phyloP scores from a whole-genome alignment of 2,329 filamentous ascomycete species.

The Scorias spongiosa region DNA sequence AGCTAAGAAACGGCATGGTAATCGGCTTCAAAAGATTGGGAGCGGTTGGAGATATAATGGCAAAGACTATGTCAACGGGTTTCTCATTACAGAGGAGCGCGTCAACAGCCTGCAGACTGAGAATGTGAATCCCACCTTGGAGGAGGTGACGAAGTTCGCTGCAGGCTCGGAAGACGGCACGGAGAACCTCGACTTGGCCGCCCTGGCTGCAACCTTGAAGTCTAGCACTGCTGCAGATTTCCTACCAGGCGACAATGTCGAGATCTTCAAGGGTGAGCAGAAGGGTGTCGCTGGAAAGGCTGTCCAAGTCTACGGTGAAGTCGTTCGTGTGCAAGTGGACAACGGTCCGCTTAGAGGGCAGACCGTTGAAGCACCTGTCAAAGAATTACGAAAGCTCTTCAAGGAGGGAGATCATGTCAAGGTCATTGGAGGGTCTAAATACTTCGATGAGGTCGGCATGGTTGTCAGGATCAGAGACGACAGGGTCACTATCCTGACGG shows the following conservation, averaged over 20 bases:
- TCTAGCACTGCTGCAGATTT: slow-evolving; percentile 71
- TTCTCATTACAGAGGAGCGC: slow-evolving; percentile 85
- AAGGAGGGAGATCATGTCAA: slow-evolving; percentile 92
- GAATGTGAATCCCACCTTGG: slow-evolving; percentile 81
- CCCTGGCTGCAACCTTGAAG: slow-evolving; percentile 78
- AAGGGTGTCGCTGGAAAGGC: slow-evolving; percentile 78
- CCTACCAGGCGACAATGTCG: slow-evolving; percentile 85
- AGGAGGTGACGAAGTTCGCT: slow-evolving; percentile 91
- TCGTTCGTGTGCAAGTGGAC: slow-evolving; percentile 74
- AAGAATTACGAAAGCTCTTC: slow-evolving; percentile 85
- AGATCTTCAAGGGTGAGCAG: slow-evolving; percentile 91
- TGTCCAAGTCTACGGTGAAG: slow-evolving; percentile 74
- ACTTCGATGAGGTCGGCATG: slow-evolving; percentile 90
- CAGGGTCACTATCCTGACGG: slow-evolving; percentile 79
- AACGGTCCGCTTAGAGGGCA: slow-evolving; percentile 72
- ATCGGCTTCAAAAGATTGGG: slow-evolving; percentile 37
- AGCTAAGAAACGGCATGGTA: slow-evolving; percentile 72
- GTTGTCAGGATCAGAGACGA: slow-evolving; percentile 89
- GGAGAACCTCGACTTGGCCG: slow-evolving; percentile 82
- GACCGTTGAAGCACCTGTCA: slow-evolving; percentile 80
- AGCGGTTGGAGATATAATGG: slow-evolving; percentile 75
- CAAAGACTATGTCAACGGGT: slow-evolving; percentile 84
- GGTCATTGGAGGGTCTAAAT: slow-evolving; percentile 90
- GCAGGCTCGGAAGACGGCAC: slow-evolving; percentile 80
- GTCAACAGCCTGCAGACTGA: slow-evolving; percentile 73